Base-by-base conservation (phyloP, 1,284 basidiomycete genomes). In the Trichosporon sp. region DNA sequence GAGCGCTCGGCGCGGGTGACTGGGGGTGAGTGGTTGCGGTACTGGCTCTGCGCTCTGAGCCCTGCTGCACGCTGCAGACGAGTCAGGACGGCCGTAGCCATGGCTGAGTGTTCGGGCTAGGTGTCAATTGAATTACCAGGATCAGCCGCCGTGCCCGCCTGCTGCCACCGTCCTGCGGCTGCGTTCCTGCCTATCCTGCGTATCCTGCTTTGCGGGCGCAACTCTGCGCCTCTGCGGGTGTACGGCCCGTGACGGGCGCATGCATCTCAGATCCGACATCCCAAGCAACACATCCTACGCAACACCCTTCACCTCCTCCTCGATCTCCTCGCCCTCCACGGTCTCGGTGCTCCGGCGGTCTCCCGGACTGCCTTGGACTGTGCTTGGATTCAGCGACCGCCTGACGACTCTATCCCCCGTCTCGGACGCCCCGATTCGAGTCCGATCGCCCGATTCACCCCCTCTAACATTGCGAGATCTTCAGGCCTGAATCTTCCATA, bases 401-500 rank as follows among this genome's bases (percentile, higher is more conserved):
- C 16, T 46, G 43, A 46, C 43, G 43, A 46, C 16, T 46, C 43
- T n/a, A n/a, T 46, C 14, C 43, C 43, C 43, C 43, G 43, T 46
- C 43, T 11, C 43, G 43, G 43, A 5, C 16, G 43, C 43, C 14
- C 43, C 43, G 43, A 46, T 11, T 46, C 43, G 43, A 46, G 16
- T n/a, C 43, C 43, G 43, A 46, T 46, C 43, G 43, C 43, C 43
- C 43, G 43, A 46, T 11, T 16, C 51, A 54, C 7, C 51, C 51
- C 19, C 26, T n/a, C 46, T 16, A 51, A 7, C 48, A n/a, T 51
- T 8, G 51, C 51, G 19, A 54, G 51, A 54, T 54, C 51, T 26
- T 54, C 51, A 54, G 51, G 19, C 51, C 51, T 54, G 43, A 54
- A 26, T 54, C 21, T 19, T 54, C 51, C n/a, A 54, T 54, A 54